Conservation (phyloP, 2,329 filamentous ascomycete species). For the Colletotrichum australisinense region DNA sequence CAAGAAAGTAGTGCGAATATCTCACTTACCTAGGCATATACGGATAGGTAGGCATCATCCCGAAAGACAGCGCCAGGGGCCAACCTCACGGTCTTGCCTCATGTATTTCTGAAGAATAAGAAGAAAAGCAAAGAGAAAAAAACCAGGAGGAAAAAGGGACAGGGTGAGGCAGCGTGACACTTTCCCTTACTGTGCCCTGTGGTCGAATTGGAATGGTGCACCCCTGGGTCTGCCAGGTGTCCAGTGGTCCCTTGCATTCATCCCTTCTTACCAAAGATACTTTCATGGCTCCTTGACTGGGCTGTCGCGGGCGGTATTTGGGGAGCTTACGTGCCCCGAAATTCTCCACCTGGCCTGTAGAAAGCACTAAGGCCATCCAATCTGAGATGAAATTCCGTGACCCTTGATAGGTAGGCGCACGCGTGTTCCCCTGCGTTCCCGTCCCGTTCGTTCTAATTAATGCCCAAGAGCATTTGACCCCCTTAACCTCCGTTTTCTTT, state of each 20-base stretch:
- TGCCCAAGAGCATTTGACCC: constrained; percentile 19
- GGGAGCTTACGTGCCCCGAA: constrained; percentile 4
- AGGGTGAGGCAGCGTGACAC: too few species aligned
- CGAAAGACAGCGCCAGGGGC: too few species aligned
- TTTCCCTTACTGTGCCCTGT: too few species aligned
- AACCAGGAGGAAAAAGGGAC: too few species aligned
- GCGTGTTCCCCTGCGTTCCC: constrained; percentile 34
- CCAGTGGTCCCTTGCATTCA: constrained; percentile 4
- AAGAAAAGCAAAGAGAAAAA: too few species aligned
- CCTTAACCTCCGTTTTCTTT: constrained; percentile 13
- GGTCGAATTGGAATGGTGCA: background rate
- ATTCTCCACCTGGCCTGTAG: constrained; percentile 10
- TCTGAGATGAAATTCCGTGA: constrained; percentile 20
- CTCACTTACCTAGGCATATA: too few species aligned
- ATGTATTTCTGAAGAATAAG: too few species aligned
- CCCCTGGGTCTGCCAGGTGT: background rate
- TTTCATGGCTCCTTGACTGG: background rate
- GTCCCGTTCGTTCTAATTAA: constrained; percentile 1
- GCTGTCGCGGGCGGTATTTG: background rate
- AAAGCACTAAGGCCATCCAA: constrained; percentile 9
- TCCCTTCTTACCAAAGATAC: background rate
- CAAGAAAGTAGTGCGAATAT: too few species aligned
- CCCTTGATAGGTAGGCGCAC: constrained; percentile 34
- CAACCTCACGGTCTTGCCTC: too few species aligned
- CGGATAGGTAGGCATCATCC: too few species aligned